Percentiles rank a stretch among this genome's conserved stretches.
phyloP scores from a whole-genome alignment of 768 basidiomycete species.

The Lanmaoa pseudosensibilis region DNA sequence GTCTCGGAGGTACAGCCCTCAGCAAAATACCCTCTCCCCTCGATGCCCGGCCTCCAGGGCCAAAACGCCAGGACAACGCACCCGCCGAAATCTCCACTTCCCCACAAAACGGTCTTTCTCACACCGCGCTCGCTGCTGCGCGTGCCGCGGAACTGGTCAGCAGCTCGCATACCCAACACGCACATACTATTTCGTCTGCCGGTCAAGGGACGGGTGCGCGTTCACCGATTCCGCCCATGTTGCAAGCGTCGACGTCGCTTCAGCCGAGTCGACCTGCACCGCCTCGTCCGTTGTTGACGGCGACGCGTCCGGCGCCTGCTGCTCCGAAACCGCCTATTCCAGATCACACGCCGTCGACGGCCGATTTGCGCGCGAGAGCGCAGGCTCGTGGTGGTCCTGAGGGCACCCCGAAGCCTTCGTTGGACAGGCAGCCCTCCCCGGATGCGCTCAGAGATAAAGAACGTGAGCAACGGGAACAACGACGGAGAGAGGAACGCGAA shows the following conservation, averaged over 20 bases:
- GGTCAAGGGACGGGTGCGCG: conserved; percentile 29
- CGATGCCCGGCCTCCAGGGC: conserved; percentile 34
- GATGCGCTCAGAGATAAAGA: conserved; percentile 38
- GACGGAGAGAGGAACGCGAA: conserved; percentile 39
- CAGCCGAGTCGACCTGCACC: conserved; percentile 68
- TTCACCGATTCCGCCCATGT: conserved; percentile 26
- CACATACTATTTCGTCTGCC: conserved; percentile 41
- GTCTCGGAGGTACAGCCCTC: conserved; percentile 69
- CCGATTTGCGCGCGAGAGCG: conserved; percentile 64
- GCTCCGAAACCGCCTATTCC: conserved; percentile 41
- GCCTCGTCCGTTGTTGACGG: conserved; percentile 61
- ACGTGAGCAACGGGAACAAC: conserved; percentile 38
- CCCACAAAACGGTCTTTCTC: conserved; percentile 38
- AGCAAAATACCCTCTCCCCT: conserved; percentile 44
- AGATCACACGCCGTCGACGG: conserved; percentile 59
- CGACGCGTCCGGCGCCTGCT: conserved; percentile 54
- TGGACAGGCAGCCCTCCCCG: conserved; percentile 42
- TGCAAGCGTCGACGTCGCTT: conserved; percentile 37
- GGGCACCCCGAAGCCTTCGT: conserved; percentile 31
- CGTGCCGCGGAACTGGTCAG: conserved; percentile 65
- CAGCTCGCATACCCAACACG: conserved; percentile 43
- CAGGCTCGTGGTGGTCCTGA: conserved; percentile 56
- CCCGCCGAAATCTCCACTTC: conserved; percentile 37
- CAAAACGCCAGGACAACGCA: conserved; percentile 49
- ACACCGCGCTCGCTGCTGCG: conserved; percentile 50